Conservation (phyloP, 352 stramenopile genomes). For the Phytopythium chamaehyphon region DNA sequence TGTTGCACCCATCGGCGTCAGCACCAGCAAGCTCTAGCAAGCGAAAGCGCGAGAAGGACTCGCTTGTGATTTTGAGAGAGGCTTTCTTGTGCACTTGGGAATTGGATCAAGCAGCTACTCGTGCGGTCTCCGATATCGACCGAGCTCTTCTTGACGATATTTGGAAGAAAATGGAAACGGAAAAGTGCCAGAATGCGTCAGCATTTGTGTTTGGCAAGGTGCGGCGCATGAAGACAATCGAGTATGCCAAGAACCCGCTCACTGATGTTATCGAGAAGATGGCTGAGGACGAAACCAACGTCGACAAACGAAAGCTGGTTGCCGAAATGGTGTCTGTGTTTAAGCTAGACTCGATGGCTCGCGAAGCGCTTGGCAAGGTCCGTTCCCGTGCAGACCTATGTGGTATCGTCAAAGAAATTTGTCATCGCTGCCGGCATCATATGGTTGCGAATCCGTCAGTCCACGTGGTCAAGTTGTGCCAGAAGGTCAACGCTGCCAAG, state of each 20-base stretch:
- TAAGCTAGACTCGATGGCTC: constrained; percentile 77
- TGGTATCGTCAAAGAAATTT: constrained; percentile 73
- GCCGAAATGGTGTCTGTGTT: constrained; percentile 68
- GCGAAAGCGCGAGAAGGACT: constrained; percentile 50
- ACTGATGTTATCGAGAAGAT: constrained; percentile 51
- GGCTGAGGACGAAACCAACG: constrained; percentile 55
- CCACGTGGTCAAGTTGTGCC: constrained; percentile 76
- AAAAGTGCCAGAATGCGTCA: constrained; percentile 60
- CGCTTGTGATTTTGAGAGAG: constrained; percentile 60
- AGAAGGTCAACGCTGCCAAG: constrained; percentile 63
- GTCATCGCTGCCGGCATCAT: constrained; percentile 68
- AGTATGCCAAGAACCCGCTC: constrained; percentile 60
- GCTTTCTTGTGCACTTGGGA: constrained; percentile 85
- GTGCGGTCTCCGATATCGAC: constrained; percentile 76
- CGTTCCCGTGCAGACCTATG: constrained; percentile 53
- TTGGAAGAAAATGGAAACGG: constrained; percentile 77
- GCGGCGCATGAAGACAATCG: constrained; percentile 55
- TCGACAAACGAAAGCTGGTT: constrained; percentile 48
- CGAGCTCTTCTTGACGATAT: constrained; percentile 73
- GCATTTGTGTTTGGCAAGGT: constrained; percentile 75
- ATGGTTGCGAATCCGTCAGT: constrained; percentile 84
- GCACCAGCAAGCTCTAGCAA: constrained; percentile 44
- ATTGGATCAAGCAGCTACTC: constrained; percentile 55
- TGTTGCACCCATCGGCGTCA: constrained; percentile 59
- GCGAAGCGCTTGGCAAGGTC: constrained; percentile 63